Conservation (phyloP, 2,329 filamentous ascomycete genomes). For the Fusarium tricinctum region DNA sequence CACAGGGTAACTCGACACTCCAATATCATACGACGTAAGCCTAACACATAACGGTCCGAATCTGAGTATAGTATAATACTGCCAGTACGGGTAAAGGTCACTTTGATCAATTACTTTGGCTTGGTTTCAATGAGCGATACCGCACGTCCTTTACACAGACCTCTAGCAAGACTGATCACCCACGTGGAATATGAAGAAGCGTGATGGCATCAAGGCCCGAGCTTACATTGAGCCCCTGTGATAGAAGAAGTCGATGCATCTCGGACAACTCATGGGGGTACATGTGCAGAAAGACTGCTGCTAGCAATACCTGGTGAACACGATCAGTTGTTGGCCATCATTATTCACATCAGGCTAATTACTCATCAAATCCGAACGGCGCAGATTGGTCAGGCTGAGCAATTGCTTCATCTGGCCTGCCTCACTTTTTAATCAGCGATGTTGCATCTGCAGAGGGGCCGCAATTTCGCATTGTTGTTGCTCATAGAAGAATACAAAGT, state of each 20-base stretch:
- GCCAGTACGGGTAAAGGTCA: not conserved
- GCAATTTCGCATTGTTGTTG: constrained; percentile 10
- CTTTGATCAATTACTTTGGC: not conserved
- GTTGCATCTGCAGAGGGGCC: constrained; percentile 17
- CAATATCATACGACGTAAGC: not conserved
- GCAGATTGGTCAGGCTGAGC: not conserved
- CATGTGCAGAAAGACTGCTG: not conserved
- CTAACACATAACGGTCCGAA: too few relatives aligned
- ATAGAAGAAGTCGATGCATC: not conserved
- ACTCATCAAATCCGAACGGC: not conserved
- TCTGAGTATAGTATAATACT: not conserved
- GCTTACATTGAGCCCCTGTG: not conserved
- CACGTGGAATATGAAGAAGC: constrained; percentile 29
- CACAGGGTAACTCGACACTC: not conserved
- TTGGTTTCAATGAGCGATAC: constrained; percentile 25
- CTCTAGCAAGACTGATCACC: constrained; percentile 26
- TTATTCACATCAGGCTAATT: constrained; percentile 2
- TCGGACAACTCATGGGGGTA: not conserved
- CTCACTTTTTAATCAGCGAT: constrained; percentile 15
- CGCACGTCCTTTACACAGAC: constrained; percentile 38
- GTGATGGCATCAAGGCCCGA: not conserved
- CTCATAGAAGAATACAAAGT: constrained; percentile 10
- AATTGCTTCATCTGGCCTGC: constrained; percentile 16
- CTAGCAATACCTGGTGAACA: not conserved
- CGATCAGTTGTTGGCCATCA: not conserved